These are phyloP conservation scores for Epichloe brachyelytri DNA, from an alignment of 2,329 filamentous ascomycete genomes.

Conservation along the genomic window DNA sequence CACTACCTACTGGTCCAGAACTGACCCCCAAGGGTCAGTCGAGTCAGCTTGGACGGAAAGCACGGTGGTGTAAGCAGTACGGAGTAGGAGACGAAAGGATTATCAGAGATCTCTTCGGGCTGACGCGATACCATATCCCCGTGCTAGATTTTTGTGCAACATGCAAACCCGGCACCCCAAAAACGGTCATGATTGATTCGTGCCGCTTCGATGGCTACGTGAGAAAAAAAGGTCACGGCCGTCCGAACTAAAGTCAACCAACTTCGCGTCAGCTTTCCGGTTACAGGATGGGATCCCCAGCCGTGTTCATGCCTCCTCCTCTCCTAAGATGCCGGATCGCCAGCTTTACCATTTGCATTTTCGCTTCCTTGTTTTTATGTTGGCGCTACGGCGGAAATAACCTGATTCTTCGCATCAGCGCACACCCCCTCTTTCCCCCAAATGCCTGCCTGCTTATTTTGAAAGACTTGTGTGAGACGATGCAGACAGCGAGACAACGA, in stretches of 20 bases:
- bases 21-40: background rate
- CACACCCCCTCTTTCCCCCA: slow-evolving; percentile 9
- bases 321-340: slow-evolving; percentile 5
- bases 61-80: background rate
- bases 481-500: background rate
- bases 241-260: slow-evolving; percentile 1
- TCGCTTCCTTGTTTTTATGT: background rate
- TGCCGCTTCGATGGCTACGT: background rate
- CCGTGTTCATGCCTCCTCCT: slow-evolving; percentile 1
- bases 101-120: background rate
- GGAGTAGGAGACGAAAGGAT: too few species aligned
- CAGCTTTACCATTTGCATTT: slow-evolving; percentile 3
- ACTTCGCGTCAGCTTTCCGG: slow-evolving; percentile 1
- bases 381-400: slow-evolving; percentile 21
- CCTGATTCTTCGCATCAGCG: slow-evolving; percentile 17
- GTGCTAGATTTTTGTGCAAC: background rate
- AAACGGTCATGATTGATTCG: background rate
- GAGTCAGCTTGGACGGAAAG: background rate
- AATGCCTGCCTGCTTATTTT: background rate
- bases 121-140: background rate
- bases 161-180: background rate
- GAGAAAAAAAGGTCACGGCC: background rate
- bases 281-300: background rate
- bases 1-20: background rate
- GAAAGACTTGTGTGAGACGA: background rate